Conservation (phyloP, 805 yeast genomes). For the Candida oleophila region DNA sequence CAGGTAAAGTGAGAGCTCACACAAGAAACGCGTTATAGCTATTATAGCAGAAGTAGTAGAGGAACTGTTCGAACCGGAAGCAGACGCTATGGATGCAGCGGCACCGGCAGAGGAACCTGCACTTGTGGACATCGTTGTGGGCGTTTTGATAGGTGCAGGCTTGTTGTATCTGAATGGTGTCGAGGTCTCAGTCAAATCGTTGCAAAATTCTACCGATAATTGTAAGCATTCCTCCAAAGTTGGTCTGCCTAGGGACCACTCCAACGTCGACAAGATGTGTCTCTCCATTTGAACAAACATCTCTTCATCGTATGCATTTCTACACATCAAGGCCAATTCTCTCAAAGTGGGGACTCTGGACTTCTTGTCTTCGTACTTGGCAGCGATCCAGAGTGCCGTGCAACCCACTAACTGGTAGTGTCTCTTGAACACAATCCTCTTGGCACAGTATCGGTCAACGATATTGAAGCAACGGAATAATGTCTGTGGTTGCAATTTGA, state of each 20-base stretch:
- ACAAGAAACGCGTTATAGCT: slow-evolving; percentile 53
- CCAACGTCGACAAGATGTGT: slow-evolving; percentile 67
- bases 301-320: slow-evolving; percentile 56
- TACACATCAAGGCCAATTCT: slow-evolving; percentile 55
- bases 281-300: slow-evolving; percentile 58
- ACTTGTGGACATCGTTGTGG: slow-evolving; percentile 9
- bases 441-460: slow-evolving; percentile 47
- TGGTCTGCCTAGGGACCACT: slow-evolving; percentile 47
- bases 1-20: slow-evolving; percentile 54
- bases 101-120: slow-evolving; percentile 7
- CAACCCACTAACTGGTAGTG: slow-evolving; percentile 49
- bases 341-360: slow-evolving; percentile 55
- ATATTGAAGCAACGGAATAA: slow-evolving; percentile 43
- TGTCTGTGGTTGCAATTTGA: slow-evolving; percentile 42
- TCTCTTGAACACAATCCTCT: slow-evolving; percentile 45
- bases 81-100: neutral
- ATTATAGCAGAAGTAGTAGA: slow-evolving; percentile 50
- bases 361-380: slow-evolving; percentile 58
- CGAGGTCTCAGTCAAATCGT: slow-evolving; percentile 17
- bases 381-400: slow-evolving; percentile 49
- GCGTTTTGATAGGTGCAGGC: slow-evolving; percentile 2
- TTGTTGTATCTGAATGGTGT: slow-evolving; percentile 25
- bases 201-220: slow-evolving; percentile 33
- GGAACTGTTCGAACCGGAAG: slow-evolving; percentile 4
- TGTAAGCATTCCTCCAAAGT: slow-evolving; percentile 52